Percentiles rank a stretch among this genome's conserved stretches.
phyloP scores from a whole-genome alignment of 2,329 filamentous ascomycete genomes.

The Shiraia sp. region DNA sequence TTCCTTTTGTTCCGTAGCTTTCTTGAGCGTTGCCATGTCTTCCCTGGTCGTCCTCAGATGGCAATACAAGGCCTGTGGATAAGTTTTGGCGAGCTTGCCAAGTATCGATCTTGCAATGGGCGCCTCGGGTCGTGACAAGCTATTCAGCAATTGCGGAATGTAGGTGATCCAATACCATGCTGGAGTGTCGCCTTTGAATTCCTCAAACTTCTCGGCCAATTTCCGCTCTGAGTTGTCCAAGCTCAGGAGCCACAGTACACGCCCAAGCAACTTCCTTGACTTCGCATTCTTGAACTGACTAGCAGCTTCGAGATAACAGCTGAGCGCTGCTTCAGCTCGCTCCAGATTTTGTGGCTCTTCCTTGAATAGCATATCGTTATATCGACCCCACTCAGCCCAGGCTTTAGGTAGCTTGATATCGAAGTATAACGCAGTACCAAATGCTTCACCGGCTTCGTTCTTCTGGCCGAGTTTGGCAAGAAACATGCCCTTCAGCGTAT shows the following conservation, averaged over 20 bases:
- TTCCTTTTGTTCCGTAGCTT: conserved; percentile 71
- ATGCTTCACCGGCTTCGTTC: conserved; percentile 89
- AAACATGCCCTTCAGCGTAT: conserved; percentile 99
- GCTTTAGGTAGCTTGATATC: conserved; percentile 95
- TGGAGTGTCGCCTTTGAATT: conserved; percentile 95
- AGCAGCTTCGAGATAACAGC: conserved; percentile 93
- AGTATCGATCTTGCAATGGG: conserved; percentile 83
- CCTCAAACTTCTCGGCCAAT: conserved; percentile 85
- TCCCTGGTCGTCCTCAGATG: conserved; percentile 90
- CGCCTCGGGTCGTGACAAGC: conserved; percentile 88
- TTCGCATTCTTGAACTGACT: conserved; percentile 97
- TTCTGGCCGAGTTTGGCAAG: conserved; percentile 89
- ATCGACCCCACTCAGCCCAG: conserved; percentile 99
- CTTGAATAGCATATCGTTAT: conserved; percentile 96
- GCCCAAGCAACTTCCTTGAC: conserved; percentile 87
- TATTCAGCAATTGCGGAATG: conserved; percentile 92
- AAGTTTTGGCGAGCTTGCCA: conserved; percentile 91
- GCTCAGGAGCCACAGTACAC: conserved; percentile 94
- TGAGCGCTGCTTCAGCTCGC: conserved; percentile 87
- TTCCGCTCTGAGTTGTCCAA: conserved; percentile 85
- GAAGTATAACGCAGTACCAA: conserved; percentile 92
- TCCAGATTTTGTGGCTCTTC: conserved; percentile 80
- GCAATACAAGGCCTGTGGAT: conserved; percentile 94
- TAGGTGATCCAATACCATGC: conserved; percentile 99
- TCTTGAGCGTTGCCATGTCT: conserved; percentile 91